Evolutionary conservation across 2,329 filamentous ascomycete genomes (phyloP), one percentile per base, ranked within the genome.

Genomic region (Curvularia sp.): DNA sequence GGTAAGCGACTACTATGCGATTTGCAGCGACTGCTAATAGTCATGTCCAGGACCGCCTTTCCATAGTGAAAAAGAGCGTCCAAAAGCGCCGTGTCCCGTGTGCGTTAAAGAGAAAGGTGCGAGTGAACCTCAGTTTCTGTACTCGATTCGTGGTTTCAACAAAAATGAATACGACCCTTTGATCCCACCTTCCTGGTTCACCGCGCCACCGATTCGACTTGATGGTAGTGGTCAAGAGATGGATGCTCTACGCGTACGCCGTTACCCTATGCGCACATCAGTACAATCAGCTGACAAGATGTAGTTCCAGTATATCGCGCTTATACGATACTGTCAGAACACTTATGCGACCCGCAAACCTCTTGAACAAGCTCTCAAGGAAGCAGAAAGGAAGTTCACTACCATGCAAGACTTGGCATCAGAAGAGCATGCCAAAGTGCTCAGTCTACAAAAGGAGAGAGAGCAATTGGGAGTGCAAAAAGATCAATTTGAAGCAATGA

Each of bases 261-360:
- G 12, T 9, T 3, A 7, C 28, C 5, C 2, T 8, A 69, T 25
- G n/a, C 2, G 19, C 1, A 12, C 1, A 7, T n/a, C 2, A 34
- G 41, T 0, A 27, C 10, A 19, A 2, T 4, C 2, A 42, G 48
- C 63, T 73, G 43, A 74, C 19, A 5, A 12, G 7, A 27, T 21
- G 3, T 58, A 83, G 81, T 83, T 83, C 52, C 82, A 83, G 63
- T 84, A 82, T 34, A 55, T 71, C 15, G 68, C 69, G 5, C 64
- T 75, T 4, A 60, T 68, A 28, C 66, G 68, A 21, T 75, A 70
- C 56, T 69, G 68, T 43, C 68, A 64, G 45, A 68, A 67, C 13
- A 64, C 64, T 1, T 59, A 68, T 43, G 58, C 55, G 19, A 60
- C 64, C 23, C 61, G 63, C 49, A 75, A 64, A 56, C 53, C 65